Evolutionary conservation across 257 asterid genomes (phyloP), one percentile per base, ranked within the genome.

Genomic region (Solanum corneliomulleri): DNA sequence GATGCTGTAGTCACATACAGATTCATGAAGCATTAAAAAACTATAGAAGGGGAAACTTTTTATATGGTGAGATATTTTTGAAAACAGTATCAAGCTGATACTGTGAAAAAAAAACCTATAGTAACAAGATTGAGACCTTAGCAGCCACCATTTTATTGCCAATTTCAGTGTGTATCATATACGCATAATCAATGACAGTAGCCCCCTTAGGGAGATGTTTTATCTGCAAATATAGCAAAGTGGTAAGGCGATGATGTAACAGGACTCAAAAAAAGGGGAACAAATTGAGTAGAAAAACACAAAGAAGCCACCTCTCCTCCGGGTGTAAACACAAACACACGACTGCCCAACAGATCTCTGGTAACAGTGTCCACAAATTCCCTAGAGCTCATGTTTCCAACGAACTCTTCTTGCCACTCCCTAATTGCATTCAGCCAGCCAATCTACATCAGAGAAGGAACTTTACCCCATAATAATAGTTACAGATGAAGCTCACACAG

Each of bases 351-450:
- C 80, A 96, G 97, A 93, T 96, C 99, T 92, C 94, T 91, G 84
- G 97, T 96, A 89, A 96, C 90, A 37, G 98, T 93, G 89, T 96
- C 99, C 84, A 96, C 99, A 89, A 96, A 95, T 88, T 95, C 99
- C 91, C 99, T 93, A 45, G 99, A 96, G 87, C 98, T 96, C 98
- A 95, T 96, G 89, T 96, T 96, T 72, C 98, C 99, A 83, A 95
- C 99, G 87, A 96, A 96, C 90, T 96, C 99, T 90, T 96, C 98
- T 89, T 96, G 98, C 99, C 99, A 96, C 91, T 96, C 99, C 90
- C 99, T 93, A 80, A 96, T 96, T 89, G 99, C 99, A 91, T 95
- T 95, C 86, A 96, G 96, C 99, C 99, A 96, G 75, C 99, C 94
- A 90, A 96, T 95, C 99, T 96, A 95, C 85, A 81, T 21, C 44